phyloP scores from a whole-genome alignment of 2,329 filamentous ascomycete genomes.

The Alternaria gaisen region DNA sequence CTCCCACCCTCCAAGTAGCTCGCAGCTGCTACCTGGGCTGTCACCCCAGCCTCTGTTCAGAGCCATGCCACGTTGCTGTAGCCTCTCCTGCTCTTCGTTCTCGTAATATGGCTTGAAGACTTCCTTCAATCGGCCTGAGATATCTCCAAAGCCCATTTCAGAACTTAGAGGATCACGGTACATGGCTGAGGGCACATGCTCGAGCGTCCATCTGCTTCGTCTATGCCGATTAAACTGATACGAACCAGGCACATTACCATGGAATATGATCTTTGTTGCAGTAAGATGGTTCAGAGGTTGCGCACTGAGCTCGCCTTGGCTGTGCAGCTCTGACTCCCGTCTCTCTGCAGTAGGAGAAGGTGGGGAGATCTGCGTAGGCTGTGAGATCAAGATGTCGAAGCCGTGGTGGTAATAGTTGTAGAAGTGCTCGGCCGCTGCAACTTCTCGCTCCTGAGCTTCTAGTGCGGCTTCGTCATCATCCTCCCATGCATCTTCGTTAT shows the following conservation, averaged over 20 bases:
- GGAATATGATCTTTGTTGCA: conserved; percentile 89
- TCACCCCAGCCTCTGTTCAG: conserved; percentile 91
- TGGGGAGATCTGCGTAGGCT: conserved; percentile 64
- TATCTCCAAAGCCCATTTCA: conserved; percentile 68
- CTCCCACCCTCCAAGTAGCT: conserved; percentile 72
- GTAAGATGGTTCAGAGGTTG: conserved; percentile 71
- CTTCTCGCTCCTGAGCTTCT: conserved; percentile 68
- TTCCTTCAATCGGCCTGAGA: conserved; percentile 73
- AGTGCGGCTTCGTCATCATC: conserved; percentile 58
- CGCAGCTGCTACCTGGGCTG: conserved; percentile 87
- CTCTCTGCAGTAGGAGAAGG: conserved; percentile 66
- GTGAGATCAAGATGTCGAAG: conserved; percentile 91
- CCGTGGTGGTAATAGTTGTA: conserved; percentile 98
- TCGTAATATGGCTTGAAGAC: conserved; percentile 75
- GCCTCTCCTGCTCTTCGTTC: conserved; percentile 62
- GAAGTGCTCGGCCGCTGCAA: conserved; percentile 75
- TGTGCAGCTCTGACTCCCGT: conserved; percentile 40
- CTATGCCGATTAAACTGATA: conserved; percentile 97
- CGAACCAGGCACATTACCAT: conserved; percentile 93
- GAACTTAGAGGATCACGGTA: conserved; percentile 67
- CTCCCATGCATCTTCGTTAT: conserved; percentile 57
- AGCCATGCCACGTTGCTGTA: conserved; percentile 74
- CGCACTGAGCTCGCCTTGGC: conserved; percentile 37
- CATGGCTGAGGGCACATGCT: conserved; percentile 55
- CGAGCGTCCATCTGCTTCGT: conserved; percentile 84